Conservation (phyloP, 2,329 filamentous ascomycete species). For the Dactylellina drechsleri region DNA sequence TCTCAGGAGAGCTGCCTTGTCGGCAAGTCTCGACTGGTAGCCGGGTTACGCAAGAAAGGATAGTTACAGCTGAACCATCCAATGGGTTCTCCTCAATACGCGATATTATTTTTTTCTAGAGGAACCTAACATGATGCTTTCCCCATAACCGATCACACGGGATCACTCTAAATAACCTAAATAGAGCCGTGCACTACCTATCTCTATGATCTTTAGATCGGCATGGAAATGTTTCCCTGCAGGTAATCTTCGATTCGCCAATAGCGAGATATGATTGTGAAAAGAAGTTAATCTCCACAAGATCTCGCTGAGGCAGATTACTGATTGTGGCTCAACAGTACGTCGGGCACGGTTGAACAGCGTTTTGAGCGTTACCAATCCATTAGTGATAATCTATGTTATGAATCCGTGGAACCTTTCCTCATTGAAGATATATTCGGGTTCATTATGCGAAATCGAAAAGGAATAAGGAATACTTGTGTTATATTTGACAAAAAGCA, state of each 20-base stretch:
- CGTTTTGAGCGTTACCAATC: conserved; percentile 35
- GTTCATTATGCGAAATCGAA: conserved; percentile 26
- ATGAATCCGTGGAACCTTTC: conserved; percentile 47
- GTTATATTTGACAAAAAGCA: background rate
- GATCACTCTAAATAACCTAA: conserved; percentile 27
- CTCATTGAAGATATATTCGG: conserved; percentile 34
- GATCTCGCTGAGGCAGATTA: conserved; percentile 7
- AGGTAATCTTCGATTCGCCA: too few species aligned
- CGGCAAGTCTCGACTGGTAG: conserved; percentile 48
- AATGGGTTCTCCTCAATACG: conserved; percentile 51
- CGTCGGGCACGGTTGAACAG: conserved; percentile 29
- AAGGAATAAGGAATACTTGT: conserved; percentile 32
- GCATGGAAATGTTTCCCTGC: too few species aligned
- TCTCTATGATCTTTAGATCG: too few species aligned
- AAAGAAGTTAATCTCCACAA: conserved; percentile 14
- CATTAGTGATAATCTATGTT: conserved; percentile 35
- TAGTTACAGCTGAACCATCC: conserved; percentile 30
- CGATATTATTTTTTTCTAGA: conserved; percentile 29
- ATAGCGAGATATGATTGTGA: too few species aligned
- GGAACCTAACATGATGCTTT: conserved; percentile 11
- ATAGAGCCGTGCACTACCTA: conserved; percentile 7
- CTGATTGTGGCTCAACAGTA: background rate
- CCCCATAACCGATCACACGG: conserved; percentile 50
- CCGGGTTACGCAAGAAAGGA: conserved; percentile 45
- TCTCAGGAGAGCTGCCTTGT: conserved; percentile 35